Conservation (phyloP, 2,329 filamentous ascomycete genomes). For the Exophiala calicioides region DNA sequence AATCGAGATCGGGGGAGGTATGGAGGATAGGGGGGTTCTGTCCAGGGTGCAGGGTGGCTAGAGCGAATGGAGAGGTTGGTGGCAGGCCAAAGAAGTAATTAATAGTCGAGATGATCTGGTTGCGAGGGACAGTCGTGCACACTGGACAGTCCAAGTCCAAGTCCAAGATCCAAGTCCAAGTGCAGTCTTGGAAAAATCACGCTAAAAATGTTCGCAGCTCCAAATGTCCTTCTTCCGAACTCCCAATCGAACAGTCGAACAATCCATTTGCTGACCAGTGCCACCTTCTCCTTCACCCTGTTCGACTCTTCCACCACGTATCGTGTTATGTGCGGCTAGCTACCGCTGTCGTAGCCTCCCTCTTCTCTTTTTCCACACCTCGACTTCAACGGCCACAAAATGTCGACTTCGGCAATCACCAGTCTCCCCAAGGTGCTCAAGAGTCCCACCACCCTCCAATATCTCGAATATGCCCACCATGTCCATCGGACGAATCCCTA, state of each 20-base stretch:
- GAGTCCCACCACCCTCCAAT: slow-evolving; percentile 30
- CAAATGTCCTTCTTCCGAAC: too few relatives aligned
- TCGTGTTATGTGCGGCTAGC: background rate
- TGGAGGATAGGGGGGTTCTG: background rate
- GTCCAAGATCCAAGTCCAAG: too few relatives aligned
- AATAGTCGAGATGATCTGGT: too few relatives aligned
- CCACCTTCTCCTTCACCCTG: too few relatives aligned
- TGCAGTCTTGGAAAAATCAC: slow-evolving; percentile 3
- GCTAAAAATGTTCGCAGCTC: slow-evolving; percentile 16
- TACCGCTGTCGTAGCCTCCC: background rate
- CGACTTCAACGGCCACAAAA: slow-evolving; percentile 3
- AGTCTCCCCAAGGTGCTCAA: slow-evolving; percentile 24
- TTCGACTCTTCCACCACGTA: too few relatives aligned
- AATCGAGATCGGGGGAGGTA: slow-evolving; percentile 14
- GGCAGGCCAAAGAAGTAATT: too few relatives aligned
- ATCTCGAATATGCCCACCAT: slow-evolving; percentile 20
- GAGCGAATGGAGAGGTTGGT: background rate
- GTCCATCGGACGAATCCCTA: slow-evolving; percentile 15
- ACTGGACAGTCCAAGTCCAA: too few relatives aligned
- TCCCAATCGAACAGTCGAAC: too few relatives aligned
- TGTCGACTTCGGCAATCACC: slow-evolving; percentile 15
- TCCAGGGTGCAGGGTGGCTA: background rate
- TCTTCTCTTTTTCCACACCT: background rate
- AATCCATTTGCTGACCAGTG: too few relatives aligned
- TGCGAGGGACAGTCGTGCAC: too few relatives aligned